These are phyloP conservation scores for Flaveria ramosissima DNA, from an alignment of 129 eudicot genomes.

Conservation along the genomic window DNA sequence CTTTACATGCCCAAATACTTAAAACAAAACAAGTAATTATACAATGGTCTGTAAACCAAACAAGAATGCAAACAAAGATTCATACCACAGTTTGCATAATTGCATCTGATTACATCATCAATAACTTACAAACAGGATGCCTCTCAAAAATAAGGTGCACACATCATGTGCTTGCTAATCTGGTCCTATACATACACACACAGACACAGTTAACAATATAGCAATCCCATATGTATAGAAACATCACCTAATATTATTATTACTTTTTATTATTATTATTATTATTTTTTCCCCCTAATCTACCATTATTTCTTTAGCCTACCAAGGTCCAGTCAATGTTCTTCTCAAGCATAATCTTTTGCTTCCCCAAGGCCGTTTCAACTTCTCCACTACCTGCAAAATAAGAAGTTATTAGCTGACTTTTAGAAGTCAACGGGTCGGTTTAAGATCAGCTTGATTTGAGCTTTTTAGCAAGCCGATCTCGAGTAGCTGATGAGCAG, in stretches of 20 bases:
- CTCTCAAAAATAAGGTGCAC: conserved; percentile 39
- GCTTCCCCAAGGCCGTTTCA: conserved; percentile 52
- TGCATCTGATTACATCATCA: conserved; percentile 14
- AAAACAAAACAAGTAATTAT: not conserved
- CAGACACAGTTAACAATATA: conserved; percentile 36
- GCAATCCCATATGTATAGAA: conserved; percentile 34
- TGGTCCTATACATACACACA: conserved; percentile 35
- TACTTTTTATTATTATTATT: not conserved
- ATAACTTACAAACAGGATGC: conserved; percentile 37
- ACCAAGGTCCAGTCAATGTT: conserved; percentile 92
- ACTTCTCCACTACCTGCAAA: conserved; percentile 58
- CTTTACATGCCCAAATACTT: conserved; percentile 15
- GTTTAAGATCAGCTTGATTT: not conserved
- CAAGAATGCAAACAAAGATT: conserved; percentile 34
- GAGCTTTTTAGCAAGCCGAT: not conserved
- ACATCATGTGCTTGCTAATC: conserved; percentile 36
- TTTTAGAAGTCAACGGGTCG: conserved; percentile 6
- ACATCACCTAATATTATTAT: conserved; percentile 24
- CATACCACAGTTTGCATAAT: conserved; percentile 25
- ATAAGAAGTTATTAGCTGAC: conserved; percentile 3
- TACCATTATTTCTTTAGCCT: conserved; percentile 23
- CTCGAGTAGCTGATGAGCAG: not conserved
- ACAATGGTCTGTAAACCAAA: conserved; percentile 7
- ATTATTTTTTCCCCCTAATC: conserved; percentile 7
- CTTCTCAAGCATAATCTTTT: conserved; percentile 70